Base-by-base conservation (phyloP, 2,329 filamentous ascomycete genomes). In the Cladophialophora chaetospira region DNA sequence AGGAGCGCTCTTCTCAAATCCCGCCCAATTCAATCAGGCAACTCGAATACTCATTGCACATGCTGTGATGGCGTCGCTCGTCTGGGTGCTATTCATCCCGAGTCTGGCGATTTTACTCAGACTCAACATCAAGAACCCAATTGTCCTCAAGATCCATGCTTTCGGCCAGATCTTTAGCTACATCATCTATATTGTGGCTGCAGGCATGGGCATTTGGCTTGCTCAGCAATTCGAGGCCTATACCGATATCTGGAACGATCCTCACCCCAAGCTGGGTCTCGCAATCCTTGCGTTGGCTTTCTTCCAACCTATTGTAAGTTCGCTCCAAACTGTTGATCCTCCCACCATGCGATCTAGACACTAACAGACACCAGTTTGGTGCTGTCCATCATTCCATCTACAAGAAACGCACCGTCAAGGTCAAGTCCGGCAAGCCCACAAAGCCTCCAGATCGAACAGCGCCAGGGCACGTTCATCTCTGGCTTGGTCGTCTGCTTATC, bases 401-500 rank as follows among this genome's bases (percentile, higher is more conserved):
- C 56, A 64, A 65, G 21, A 65, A 55, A 26, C 57, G 64, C 10
- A 46, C 51, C 8, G 33, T 33, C 13, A 57, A 54, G 9, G 49
- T 40, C 11, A 46, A 54, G 26, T 50, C 49, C 0, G 59, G 61
- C 10, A 54, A 46, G 17, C 51, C 50, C 2, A 59, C 61, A 15
- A 62, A 65, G 36, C 33, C 48, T 3, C 64, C 63, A 19, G 57
- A 61, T 13, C 58, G 65, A 10, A 67, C 65, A 25, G 29, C 38
- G 0, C 36, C 55, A 3, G 65, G 62, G 2, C 53, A 51, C n/a
- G 35, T 68, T 2, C 82, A 85, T 63, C 72, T 82, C 45, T 84
- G 82, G 82, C 64, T 82, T 23, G 82, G 82, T 15, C 74, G 82
- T 3, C 62, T 72, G 25, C 71, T 77, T 19, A 75, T 84, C 10